These are phyloP conservation scores for Casaregolazyma lundiana DNA, from an alignment of 1,139 yeast species.

Conservation along the genomic window DNA sequence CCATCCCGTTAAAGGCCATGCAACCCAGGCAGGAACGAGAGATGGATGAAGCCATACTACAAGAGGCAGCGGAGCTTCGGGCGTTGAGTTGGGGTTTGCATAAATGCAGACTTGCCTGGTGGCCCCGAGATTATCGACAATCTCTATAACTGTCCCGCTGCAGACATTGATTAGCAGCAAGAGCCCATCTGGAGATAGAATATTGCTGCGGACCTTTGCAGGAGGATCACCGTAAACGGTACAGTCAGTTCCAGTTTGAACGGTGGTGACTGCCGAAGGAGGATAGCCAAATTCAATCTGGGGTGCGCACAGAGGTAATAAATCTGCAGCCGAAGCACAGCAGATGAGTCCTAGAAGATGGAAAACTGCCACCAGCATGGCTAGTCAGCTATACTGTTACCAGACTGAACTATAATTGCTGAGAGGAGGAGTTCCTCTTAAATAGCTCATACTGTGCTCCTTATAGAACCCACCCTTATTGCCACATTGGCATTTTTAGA, in stretches of 20 bases:
- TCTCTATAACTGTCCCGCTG: not conserved
- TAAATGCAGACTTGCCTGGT: not conserved
- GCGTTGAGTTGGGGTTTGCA: not conserved
- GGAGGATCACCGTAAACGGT: not conserved
- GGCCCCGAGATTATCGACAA: not conserved
- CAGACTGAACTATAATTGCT: too few species aligned
- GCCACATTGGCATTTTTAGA: too few species aligned
- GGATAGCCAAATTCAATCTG: not conserved
- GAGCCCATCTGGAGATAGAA: not conserved
- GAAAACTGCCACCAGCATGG: too few species aligned
- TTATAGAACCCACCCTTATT: too few species aligned
- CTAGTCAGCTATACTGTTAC: too few species aligned
- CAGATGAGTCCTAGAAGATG: not conserved
- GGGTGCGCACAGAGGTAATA: not conserved
- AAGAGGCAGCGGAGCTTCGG: not conserved
- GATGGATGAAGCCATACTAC: not conserved
- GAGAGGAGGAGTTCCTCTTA: too few species aligned
- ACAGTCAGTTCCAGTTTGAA: not conserved
- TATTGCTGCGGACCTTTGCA: not conserved
- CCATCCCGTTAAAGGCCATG: slow-evolving; percentile 7
- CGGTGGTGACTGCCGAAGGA: not conserved
- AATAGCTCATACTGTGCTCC: too few species aligned
- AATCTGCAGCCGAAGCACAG: not conserved
- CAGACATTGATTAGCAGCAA: not conserved
- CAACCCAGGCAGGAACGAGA: not conserved